Evolutionary conservation across 768 basidiomycete genomes (phyloP).

Genomic region (Tricholoma saponaceum): DNA sequence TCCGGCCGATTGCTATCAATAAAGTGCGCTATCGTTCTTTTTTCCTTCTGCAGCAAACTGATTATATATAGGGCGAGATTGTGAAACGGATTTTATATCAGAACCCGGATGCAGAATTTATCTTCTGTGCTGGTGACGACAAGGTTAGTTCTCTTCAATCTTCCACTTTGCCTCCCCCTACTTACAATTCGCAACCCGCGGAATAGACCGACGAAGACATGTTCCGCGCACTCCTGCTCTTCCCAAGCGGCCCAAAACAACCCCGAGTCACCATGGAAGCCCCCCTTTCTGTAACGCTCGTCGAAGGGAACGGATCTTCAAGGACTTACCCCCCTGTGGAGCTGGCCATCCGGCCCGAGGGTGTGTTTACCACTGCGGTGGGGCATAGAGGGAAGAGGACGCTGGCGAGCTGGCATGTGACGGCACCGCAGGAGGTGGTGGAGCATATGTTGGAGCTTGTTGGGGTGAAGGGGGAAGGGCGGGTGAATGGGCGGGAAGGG

Average conservation of each 20-base stretch:
- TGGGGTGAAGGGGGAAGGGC: slow-evolving; percentile 19
- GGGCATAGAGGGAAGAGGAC: slow-evolving; percentile 89
- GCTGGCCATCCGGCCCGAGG: slow-evolving; percentile 60
- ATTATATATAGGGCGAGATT: slow-evolving; percentile 70
- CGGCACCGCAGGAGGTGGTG: slow-evolving; percentile 81
- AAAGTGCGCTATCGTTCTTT: slow-evolving; percentile 45
- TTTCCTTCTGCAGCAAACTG: background rate
- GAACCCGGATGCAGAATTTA: slow-evolving; percentile 91
- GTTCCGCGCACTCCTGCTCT: slow-evolving; percentile 85
- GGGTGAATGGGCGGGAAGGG: background rate
- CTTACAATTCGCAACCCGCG: background rate
- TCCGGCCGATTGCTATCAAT: slow-evolving; percentile 91
- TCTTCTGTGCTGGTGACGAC: slow-evolving; percentile 98
- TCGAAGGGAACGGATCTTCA: slow-evolving; percentile 24
- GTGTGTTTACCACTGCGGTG: slow-evolving; percentile 90
- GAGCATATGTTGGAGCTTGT: slow-evolving; percentile 71
- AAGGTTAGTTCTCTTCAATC: slow-evolving; percentile 50
- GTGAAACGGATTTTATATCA: slow-evolving; percentile 91
- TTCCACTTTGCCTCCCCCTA: background rate
- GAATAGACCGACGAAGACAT: slow-evolving; percentile 95
- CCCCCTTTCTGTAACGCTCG: slow-evolving; percentile 48
- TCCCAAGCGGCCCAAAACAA: slow-evolving; percentile 41
- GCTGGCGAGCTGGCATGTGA: slow-evolving; percentile 89
- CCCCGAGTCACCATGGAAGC: slow-evolving; percentile 45
- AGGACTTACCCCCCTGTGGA: slow-evolving; percentile 39